Evolutionary conservation across 139 green algal genomes (phyloP), one percentile per base, ranked within the genome.

Genomic region (Coelastrella sp.): DNA sequence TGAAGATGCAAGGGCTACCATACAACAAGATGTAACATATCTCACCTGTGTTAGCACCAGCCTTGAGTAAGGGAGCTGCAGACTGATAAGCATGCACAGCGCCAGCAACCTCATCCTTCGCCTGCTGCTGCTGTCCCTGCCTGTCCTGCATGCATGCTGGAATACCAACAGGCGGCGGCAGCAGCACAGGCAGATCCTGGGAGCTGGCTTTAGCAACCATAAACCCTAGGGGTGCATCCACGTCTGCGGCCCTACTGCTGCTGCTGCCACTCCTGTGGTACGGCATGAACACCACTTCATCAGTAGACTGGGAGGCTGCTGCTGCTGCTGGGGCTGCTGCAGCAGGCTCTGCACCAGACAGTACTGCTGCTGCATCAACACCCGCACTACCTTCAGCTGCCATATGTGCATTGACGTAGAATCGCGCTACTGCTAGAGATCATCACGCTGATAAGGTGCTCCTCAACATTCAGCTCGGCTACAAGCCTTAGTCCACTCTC

Each of bases 331-430:
- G 5, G 10, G 56, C 17, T 58, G n/a, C n/a, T n/a, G n/a, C n/a
- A n/a, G n/a, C n/a, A n/a, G n/a, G n/a, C n/a, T 78, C 77, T 56
- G 85, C 7, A 7, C 78, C 88, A 11, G 64, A 71, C 4, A 91
- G 88, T 23, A 57, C 80, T 60, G 76, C 76, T 47, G 88, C 88
- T 5, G 88, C 88, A 16, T 82, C 80, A 4, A 82, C 71, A n/a
- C 88, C 88, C n/a, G 80, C 80, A 56, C 80, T 58, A 2, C 88
- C 88, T 57, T 22, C 88, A 19, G 88, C 88, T 11, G 78, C 68
- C 88, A 91, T 91, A 17, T 73, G 80, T 17, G 80, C 59, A 79
- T 88, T 88, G 8, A 91, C 80, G 68, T 91, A 91, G 23, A 91
- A 91, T 57, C 88, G 71, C 5, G 78, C 80, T 4, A 91, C 88